Base-by-base conservation (phyloP, 345 rosid species). In the Carallia pectinifolia region DNA sequence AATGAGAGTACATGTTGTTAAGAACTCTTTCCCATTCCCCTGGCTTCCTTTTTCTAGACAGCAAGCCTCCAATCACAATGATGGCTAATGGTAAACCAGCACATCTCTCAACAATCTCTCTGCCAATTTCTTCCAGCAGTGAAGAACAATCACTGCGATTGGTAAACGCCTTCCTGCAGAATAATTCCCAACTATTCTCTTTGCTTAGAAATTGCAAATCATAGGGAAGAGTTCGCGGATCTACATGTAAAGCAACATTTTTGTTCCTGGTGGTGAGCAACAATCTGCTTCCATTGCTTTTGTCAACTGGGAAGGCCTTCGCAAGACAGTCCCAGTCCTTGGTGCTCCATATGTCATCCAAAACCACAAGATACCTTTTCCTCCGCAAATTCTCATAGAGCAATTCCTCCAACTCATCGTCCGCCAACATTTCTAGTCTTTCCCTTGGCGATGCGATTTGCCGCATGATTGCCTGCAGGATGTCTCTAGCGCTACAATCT, bases 81-180 rank as follows among this genome's bases (percentile, higher is more conserved):
- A 79, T 71, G 61, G 79, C 79, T 8, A 79, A 66, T 6, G 82
- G 82, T 10, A 79, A 54, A 59, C 79, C 79, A 18, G 67, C 64
- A 58, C 79, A 79, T 67, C 70, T 70, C 34, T 47, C 76, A 8
- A 75, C 79, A 19, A 79, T 74, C 61, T 75, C 68, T 8, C 47
- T 64, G 39, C 82, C 79, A 2, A 36, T 63, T 58, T 79, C 75
- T 64, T 74, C 79, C 30, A 74, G 7, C 23, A 61, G 34, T 3
- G 76, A 73, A 54, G 82, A 58, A 47, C 74, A 40, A 18, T 66
- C 56, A 31, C 9, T 10, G 31, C 52, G 53, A 15, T 59, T 56
- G 19, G 66, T 61, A 53, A 79, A 71, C 4, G 76, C 68, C 13
- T 67, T 79, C 19, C 23, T 23, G 23, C 23, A 23, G 23, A 23